phyloP scores from a whole-genome alignment of 2,329 filamentous ascomycete species.

The Ciborinia camelliae region DNA sequence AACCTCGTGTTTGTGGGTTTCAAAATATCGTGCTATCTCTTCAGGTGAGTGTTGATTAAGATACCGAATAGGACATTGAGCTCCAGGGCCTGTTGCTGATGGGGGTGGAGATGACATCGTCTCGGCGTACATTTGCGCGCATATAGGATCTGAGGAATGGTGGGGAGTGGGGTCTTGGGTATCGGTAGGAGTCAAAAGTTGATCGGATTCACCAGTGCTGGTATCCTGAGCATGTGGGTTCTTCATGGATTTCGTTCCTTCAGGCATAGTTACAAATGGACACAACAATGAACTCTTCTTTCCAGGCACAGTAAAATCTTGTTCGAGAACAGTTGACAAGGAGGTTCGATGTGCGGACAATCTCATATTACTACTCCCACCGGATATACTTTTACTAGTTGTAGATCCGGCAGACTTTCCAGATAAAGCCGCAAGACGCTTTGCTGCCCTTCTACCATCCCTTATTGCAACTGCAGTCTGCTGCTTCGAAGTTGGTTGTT shows the following conservation, averaged over 20 bases:
- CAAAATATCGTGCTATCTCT: conserved; percentile 89
- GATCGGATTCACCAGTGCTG: conserved; percentile 30
- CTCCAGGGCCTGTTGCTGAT: conserved; percentile 49
- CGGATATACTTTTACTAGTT: conserved; percentile 41
- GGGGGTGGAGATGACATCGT: conserved; percentile 44
- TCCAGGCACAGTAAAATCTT: conserved; percentile 85
- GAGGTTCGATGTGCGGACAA: conserved; percentile 49
- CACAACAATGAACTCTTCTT: conserved; percentile 76
- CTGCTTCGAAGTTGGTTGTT: conserved; percentile 44
- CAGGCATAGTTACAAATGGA: conserved; percentile 59
- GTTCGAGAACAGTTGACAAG: conserved; percentile 68
- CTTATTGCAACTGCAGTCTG: conserved; percentile 61
- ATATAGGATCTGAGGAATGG: conserved; percentile 57
- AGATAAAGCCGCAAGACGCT: conserved; percentile 49
- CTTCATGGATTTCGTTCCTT: conserved; percentile 24
- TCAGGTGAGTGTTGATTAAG: conserved; percentile 89
- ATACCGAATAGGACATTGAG: conserved; percentile 88
- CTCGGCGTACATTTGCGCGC: conserved; percentile 61
- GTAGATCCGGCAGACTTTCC: conserved; percentile 45
- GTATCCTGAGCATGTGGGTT: conserved; percentile 24
- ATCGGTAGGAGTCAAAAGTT: conserved; percentile 32
- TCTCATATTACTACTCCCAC: conserved; percentile 40
- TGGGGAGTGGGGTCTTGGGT: conserved; percentile 46
- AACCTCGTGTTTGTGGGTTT: conserved; percentile 92
- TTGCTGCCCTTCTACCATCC: conserved; percentile 59